Evolutionary conservation across 1,284 basidiomycete genomes (phyloP), one percentile per base, ranked within the genome.

Genomic region (Puccinia coronata): DNA sequence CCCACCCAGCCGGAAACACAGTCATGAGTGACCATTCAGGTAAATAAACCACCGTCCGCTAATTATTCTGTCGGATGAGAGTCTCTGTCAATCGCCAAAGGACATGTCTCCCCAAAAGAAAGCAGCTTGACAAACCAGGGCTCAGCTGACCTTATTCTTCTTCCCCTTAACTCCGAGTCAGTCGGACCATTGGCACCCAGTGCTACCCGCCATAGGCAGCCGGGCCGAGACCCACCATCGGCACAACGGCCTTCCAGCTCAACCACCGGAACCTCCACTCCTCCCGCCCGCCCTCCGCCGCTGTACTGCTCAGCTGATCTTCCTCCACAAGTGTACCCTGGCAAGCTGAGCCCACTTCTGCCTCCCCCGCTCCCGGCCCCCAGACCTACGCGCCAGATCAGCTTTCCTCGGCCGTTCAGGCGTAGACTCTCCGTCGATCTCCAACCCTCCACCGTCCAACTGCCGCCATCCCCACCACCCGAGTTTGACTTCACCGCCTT

Each of bases 401-500:
- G 49, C 23, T 75, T 75, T 55, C 72, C 72, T 16, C 72, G 72
- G 23, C 72, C 72, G 11, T 75, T 61, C 36, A 75, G 72, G 36
- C 49, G 71, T 12, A 59, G 72, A 28, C 36, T 61, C 3, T 59
- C 53, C 36, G 9, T 75, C n/a, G 23, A n/a, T 23, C 4, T 63
- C 59, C 18, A 75, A 16, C 72, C 72, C 39, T 41, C 34, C 25
- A n/a, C 18, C 11, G n/a, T 75, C 25, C 72, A 53, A 11, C 57
- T 75, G 1, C 72, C 72, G 25, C 72, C 57, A 43, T 75, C 72
- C 14, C 72, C 72, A 49, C 55, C 72, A 25, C 72, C 72, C 55
- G 36, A 75, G 55, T 75, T 75, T 61, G 72, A 75, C 43, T 75
- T 75, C 20, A 75, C 36, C 39, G 0, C 55, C 18, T 75, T 75